Base-by-base conservation (phyloP, 139 green algal genomes). In the Chlamydomonas sp. region DNA sequence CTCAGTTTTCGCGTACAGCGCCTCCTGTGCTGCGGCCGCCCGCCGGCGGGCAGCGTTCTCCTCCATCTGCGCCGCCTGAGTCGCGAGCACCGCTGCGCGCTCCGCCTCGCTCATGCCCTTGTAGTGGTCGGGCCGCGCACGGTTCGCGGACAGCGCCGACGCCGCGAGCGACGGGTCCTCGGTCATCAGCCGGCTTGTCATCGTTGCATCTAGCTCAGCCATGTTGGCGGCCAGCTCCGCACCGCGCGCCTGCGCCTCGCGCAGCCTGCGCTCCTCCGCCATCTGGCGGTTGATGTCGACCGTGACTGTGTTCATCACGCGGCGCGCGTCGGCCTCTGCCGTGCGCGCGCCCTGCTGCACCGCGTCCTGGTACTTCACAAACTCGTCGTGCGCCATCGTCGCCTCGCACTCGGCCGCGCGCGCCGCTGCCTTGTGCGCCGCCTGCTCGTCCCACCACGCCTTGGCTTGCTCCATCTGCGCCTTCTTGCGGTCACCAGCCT, bases 371-470 rank as follows among this genome's bases (percentile, higher is more conserved):
- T 76, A 76, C 49, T 72, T 75, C 36, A 75, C 48, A n/a, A 83
- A 73, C 77, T 83, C 77, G 1, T 66, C 72, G n/a, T 79, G 70
- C 34, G 77, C 77, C 37, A 43, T 48, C 72, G 83, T 71, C 4
- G 71, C 72, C 34, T 77, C 71, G 2, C 65, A 54, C 61, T 79
- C 72, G 5, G 83, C 75, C 0, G 70, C 76, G 29, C 63, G 71
- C 1, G 74, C 13, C 0, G 80, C 79, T n/a, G 79, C 68, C 36
- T 85, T 80, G 58, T 85, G 67, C 10, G 73, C 76, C 24, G 64
- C 50, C 76, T 92, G 85, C 68, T 83, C 73, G 38, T 84, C 76
- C 81, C 83, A 89, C 87, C 87, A 92, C 5, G 71, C 50, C 33
- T 79, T 78, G 60, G 68, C 76, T 72, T 90, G 87, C 50, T 85